A percentile compares a stretch with the other conserved stretches of the same genome.
These are phyloP conservation scores for Mycosarcoma mackinlayi DNA, from an alignment of 1,284 basidiomycete genomes.

Conservation along the genomic window DNA sequence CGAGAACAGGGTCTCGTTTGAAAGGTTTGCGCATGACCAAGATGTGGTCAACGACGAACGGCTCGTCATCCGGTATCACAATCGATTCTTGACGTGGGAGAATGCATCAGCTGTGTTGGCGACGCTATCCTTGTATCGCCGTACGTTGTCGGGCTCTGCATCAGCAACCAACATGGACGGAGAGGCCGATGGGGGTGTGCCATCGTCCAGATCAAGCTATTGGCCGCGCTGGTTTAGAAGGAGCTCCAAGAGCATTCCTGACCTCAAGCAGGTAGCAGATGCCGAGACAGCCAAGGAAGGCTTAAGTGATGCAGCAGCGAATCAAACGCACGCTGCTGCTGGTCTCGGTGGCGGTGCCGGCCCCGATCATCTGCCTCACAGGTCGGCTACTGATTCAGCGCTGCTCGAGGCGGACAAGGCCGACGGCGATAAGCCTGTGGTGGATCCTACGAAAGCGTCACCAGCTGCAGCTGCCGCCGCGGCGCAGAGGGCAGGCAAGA, in stretches of 20 bases:
- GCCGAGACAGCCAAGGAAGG: conserved; percentile 8
- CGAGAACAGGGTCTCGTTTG: conserved; percentile 71
- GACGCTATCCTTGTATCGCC: conserved; percentile 68
- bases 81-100: conserved; percentile 71
- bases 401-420: conserved; percentile 36
- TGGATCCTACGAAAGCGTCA: conserved; percentile 1
- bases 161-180: conserved; percentile 19
- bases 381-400: conserved; percentile 47
- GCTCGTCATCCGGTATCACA: conserved; percentile 71
- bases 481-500: conserved; percentile 70
- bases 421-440: conserved; percentile 3
- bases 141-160: conserved; percentile 26
- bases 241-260: conserved; percentile 45
- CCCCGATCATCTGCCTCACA: conserved; percentile 39
- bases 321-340: too few relatives aligned
- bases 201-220: conserved; percentile 33
- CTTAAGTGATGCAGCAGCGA: too few relatives aligned
- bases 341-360: background rate
- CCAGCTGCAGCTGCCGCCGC: conserved; percentile 8
- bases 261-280: conserved; percentile 28
- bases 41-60: conserved; percentile 71
- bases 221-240: conserved; percentile 65
- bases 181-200: conserved; percentile 59
- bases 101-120: conserved; percentile 71
- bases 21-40: conserved; percentile 71